Base-by-base conservation (phyloP, 441 rosid species). In the Populus tomentosa region DNA sequence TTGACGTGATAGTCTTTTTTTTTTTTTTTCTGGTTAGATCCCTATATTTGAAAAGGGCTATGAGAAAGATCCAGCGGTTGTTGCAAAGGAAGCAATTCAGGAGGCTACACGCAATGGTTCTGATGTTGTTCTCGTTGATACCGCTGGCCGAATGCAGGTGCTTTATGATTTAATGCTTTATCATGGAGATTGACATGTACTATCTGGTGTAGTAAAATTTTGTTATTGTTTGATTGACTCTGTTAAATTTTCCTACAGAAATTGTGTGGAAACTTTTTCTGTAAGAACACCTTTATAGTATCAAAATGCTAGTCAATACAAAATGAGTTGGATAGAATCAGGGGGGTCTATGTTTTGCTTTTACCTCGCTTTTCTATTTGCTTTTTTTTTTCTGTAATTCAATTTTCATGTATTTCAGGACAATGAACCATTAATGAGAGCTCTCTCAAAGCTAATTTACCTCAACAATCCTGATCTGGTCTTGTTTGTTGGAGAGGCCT, bases 91-190 rank as follows among this genome's bases (percentile, higher is more conserved):
- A 88, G 98, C 99, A 70, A 95, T 95, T 69, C 92, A 93, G 78
- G 97, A 92, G 87, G 98, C 97, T 59, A 79, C 89, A 36, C 90
- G 88, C 66, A 89, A 87, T 83, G 97, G 95, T 69, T 88, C 97
- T n/a, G 99, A 95, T 81, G 99, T 93, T 74, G 96, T 95, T 80
- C 97, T 95, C 81, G 98, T 94, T 75, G 99, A 95, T 84, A 95
- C 99, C 13, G 99, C 99, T 76, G 99, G 99, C 77, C 87, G 99
- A 77, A 95, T 94, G 97, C 99, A 95, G 94, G 97, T 92, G 80
- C 36, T 42, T 72, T 10, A 3, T 46, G 62, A 62, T 26, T 10
- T 70, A 72, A 62, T 59, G 28, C 59, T 26, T 67, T 21, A 11
- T 18, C 18, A 20, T 11, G 16, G 36, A 79, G 73, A 14, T 61